These are phyloP conservation scores for Mycena indigotica DNA, from an alignment of 768 basidiomycete genomes.

Conservation along the genomic window DNA sequence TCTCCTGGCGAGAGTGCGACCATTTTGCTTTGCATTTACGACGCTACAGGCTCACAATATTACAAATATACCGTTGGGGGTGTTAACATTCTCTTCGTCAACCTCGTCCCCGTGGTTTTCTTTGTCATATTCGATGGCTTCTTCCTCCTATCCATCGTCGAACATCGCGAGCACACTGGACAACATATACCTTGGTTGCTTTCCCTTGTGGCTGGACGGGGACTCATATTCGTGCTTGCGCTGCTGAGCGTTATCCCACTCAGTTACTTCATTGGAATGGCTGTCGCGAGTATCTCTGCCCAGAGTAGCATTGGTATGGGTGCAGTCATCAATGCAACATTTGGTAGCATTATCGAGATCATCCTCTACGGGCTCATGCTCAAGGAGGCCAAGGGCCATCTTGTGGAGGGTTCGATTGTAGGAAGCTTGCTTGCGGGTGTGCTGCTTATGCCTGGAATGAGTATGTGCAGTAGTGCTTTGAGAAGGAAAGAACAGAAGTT, in stretches of 20 bases:
- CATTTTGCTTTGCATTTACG: slow-evolving; percentile 92
- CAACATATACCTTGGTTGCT: slow-evolving; percentile 67
- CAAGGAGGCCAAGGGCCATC: slow-evolving; percentile 85
- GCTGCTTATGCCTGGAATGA: slow-evolving; percentile 93
- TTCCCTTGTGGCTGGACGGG: slow-evolving; percentile 67
- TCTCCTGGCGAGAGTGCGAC: slow-evolving; percentile 88
- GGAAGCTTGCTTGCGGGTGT: slow-evolving; percentile 95
- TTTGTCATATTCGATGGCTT: slow-evolving; percentile 95
- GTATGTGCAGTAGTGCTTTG: slow-evolving; percentile 91
- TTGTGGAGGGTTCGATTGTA: slow-evolving; percentile 96
- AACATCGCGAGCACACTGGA: slow-evolving; percentile 56
- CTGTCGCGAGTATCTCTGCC: slow-evolving; percentile 97
- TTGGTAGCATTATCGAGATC: slow-evolving; percentile 98
- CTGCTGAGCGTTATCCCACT: slow-evolving; percentile 93
- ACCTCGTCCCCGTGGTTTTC: slow-evolving; percentile 90
- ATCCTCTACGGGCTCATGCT: slow-evolving; percentile 90
- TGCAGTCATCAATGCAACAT: slow-evolving; percentile 98
- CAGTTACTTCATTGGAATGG: slow-evolving; percentile 99
- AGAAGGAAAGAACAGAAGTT: slow-evolving; percentile 94
- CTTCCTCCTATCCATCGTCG: slow-evolving; percentile 72
- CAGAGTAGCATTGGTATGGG: slow-evolving; percentile 99
- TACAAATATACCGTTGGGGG: slow-evolving; percentile 99
- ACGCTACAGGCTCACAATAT: slow-evolving; percentile 86
- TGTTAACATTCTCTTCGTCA: slow-evolving; percentile 97
- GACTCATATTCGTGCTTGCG: slow-evolving; percentile 80